phyloP scores from a whole-genome alignment of 176 grass and related monocot species.

The Sorghum bicolor region Sorghum_bicolor_NCBIv3 NC_012870.2:72087501-72088000 shows the following conservation, averaged over 20 bases:
- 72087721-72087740: neutral
- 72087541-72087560: slow-evolving; percentile 35
- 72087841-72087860: neutral
- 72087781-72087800: neutral
- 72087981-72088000: neutral
- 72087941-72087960: neutral
- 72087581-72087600: neutral
- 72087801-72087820: neutral
- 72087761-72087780: neutral
- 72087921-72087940: neutral
- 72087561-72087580: neutral
- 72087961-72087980: neutral
- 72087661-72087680: neutral
- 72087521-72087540: slow-evolving; percentile 38
- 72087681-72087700: neutral
- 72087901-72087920: neutral
- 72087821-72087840: neutral
- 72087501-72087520: slow-evolving; percentile 29
- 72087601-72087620: neutral
- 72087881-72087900: neutral
- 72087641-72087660: neutral
- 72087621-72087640: neutral
- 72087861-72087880: neutral
- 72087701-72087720: slow-evolving; percentile 6
- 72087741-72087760: neutral